A percentile compares a stretch with the other conserved stretches of the same genome.
phyloP scores from a whole-genome alignment of 257 asterid genomes.

The Capsicum pubescens region DNA sequence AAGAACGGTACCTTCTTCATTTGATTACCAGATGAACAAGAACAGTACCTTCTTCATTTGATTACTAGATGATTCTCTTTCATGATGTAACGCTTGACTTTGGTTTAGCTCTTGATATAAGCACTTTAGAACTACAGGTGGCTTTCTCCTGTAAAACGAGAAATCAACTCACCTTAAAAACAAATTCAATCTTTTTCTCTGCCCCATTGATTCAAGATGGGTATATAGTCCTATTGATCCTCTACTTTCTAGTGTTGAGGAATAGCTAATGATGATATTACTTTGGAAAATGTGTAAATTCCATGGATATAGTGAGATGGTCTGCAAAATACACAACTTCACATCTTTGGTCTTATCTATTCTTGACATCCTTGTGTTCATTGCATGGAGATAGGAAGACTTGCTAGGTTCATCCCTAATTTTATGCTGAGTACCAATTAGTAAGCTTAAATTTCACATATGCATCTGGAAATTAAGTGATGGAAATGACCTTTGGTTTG shows the following conservation, averaged over 20 bases:
- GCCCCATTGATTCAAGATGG: background rate
- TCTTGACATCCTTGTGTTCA: background rate
- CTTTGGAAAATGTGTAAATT: background rate
- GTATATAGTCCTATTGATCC: constrained; percentile 1
- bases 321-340: constrained; percentile 4
- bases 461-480: background rate
- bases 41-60: constrained; percentile 52
- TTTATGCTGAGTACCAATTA: background rate
- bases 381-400: background rate
- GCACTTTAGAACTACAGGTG: constrained; percentile 40
- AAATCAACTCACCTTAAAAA: constrained; percentile 13
- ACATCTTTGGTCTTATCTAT: background rate
- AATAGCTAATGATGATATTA: background rate
- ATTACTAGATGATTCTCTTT: constrained; percentile 35
- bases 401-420: background rate
- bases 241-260: background rate
- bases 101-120: constrained; percentile 38
- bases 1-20: constrained; percentile 50
- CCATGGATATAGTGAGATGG: background rate
- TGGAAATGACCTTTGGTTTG: constrained; percentile 57
- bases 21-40: background rate
- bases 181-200: constrained; percentile 5
- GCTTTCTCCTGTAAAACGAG: constrained; percentile 54
- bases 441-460: background rate
- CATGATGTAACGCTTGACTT: constrained; percentile 36